Conservation (phyloP, 768 basidiomycete genomes). For the Lactarius sanguifluus region DNA sequence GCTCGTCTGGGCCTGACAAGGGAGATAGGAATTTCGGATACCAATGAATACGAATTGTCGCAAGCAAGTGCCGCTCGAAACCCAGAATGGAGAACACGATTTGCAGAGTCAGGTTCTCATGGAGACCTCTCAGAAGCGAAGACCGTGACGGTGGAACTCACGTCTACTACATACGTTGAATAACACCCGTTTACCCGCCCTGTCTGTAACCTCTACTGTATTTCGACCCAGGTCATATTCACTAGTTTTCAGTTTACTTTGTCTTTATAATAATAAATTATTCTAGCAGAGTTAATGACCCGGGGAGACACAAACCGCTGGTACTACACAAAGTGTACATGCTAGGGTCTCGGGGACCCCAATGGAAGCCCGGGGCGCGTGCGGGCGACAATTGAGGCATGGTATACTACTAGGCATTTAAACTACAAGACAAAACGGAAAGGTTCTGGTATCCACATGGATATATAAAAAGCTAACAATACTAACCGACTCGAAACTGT, state of each 20-base stretch:
- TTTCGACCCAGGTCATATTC: background rate
- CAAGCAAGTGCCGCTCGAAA: background rate
- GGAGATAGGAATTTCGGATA: background rate
- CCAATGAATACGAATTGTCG: background rate
- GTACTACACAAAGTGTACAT: no score
- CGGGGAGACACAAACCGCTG: no score
- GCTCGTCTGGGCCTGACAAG: constrained; percentile 30
- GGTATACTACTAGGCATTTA: no score
- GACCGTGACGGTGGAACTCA: background rate
- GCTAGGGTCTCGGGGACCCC: no score
- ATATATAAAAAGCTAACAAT: no score
- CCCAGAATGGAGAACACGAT: background rate
- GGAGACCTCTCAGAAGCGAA: background rate
- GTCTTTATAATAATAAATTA: no score
- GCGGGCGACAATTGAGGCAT: no score
- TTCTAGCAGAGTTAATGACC: no score
- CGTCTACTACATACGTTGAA: background rate
- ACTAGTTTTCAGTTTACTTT: background rate
- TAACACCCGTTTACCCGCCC: background rate
- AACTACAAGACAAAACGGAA: no score
- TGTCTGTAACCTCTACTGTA: background rate
- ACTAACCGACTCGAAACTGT: no score
- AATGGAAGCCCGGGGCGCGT: no score
- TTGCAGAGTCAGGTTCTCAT: background rate
- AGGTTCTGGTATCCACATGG: no score